Base-by-base conservation (phyloP, 176 grass and related monocot genomes). In the Oryza punctata region DNA sequence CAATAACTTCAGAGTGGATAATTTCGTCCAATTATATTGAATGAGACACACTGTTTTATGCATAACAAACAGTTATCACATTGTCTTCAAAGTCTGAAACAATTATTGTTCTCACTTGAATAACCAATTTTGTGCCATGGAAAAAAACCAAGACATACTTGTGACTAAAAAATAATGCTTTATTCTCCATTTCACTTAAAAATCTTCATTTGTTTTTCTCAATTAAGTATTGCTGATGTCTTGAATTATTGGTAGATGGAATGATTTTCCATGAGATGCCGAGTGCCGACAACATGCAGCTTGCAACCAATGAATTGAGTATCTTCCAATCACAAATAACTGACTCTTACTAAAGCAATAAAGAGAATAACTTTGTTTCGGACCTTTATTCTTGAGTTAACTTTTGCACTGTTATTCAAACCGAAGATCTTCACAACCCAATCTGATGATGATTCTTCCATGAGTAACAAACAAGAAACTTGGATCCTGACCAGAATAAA, bases 71-170 rank as follows among this genome's bases (percentile, higher is more conserved):
- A 38, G 7, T 15, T 66, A 15, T 54, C 73, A 59, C 38, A 23
- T 12, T 72, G 44, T 44, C 28, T 60, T 26, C 81, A 2, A 68
- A 63, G 30, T 35, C 57, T 13, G 12, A 52, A 40, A 61, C 19
- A 81, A 14, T 13, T 10, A 52, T 33, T 25, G 5, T 65, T 41
- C 12, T 29, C 16, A 72, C 29, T 50, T 66, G 23, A 18, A 32
- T 43, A 82, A 78, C 24, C 19, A 78, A 15, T 67, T 82, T 77
- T 82, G 49, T 49, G 57, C 16, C 16, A 6, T 0, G 0, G 44
- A 64, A 26, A 37, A 71, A 46, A 85, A 89, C 61, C 27, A 84
- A 69, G 35, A 79, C 27, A 79, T 60, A 72, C 28, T 43, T 83
- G 19, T 72, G 57, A 24, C 67, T 2, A 10, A 73, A 75, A 59